phyloP scores from a whole-genome alignment of 208 protist genomes.

The Acanthamoeba healyi region DNA sequence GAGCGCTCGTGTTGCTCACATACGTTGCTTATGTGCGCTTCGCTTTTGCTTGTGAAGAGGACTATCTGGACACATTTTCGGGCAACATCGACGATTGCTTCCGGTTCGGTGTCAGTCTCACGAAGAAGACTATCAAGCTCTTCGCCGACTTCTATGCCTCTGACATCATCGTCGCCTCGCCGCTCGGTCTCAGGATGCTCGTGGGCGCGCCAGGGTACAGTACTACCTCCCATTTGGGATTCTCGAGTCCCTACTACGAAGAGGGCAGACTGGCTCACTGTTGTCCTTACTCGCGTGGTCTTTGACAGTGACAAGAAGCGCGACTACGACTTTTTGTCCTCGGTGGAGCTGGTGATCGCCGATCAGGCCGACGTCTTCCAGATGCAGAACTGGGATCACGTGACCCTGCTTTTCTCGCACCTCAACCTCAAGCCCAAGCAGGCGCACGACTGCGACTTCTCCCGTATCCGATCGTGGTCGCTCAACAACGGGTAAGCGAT shows the following conservation, averaged over 20 bases:
- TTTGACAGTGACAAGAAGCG: slow-evolving; percentile 85
- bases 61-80: slow-evolving; percentile 95
- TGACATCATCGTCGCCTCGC: slow-evolving; percentile 97
- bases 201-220: slow-evolving; percentile 75
- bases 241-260: no score
- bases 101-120: slow-evolving; percentile 94
- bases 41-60: slow-evolving; percentile 81
- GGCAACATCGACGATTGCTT: slow-evolving; percentile 98
- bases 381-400: slow-evolving; percentile 98
- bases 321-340: slow-evolving; percentile 93
- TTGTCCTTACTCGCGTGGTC: no score
- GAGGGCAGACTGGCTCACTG: not conserved
- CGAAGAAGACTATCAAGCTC: slow-evolving; percentile 89
- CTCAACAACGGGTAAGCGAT: slow-evolving; percentile 40
- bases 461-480: slow-evolving; percentile 78
- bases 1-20: not conserved
- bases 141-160: slow-evolving; percentile 94
- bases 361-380: slow-evolving; percentile 96
- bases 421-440: slow-evolving; percentile 89
- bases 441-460: slow-evolving; percentile 87
- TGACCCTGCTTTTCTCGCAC: slow-evolving; percentile 93
- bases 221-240: not conserved
- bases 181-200: slow-evolving; percentile 92
- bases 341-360: slow-evolving; percentile 95
- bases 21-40: not conserved